Base-by-base conservation (phyloP, 768 basidiomycete species). In the Hysterangium stoloniferum region DNA sequence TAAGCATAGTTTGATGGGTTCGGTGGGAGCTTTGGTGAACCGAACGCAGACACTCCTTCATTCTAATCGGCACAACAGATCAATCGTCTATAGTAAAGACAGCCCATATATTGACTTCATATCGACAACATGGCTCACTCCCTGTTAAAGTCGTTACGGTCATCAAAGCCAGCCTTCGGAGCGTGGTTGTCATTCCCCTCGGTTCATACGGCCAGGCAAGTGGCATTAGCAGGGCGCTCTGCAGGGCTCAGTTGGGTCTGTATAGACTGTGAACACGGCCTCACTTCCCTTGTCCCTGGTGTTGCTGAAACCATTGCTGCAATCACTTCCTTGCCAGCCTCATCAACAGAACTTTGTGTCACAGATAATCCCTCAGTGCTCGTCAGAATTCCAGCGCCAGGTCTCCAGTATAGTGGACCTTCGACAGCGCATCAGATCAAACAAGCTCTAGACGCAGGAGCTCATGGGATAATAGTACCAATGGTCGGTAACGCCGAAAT, bases 251-350 rank as follows among this genome's bases (percentile, higher is more conserved):
- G 40, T 31, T 84, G 82, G 81, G 67, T 86, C 24, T 61, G 74
- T 40, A 66, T 86, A 56, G 82, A 85, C 60, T 81, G 81, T 59
- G 83, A 85, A 62, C 83, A 84, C 58, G 82, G 83, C 1, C 64
- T 81, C 29, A 70, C 77, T 0, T 67, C 78, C 3, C 62, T 82
- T 35, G 69, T 74, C 12, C 77, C 78, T 0, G 77, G 75, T 4
- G 78, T 75, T 2, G 73, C 77, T 1, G 81, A 83, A 58, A 71
- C 68, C 41, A 66, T 80, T 36, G 66, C 72, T 42, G 79, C 77
- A 1, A 77, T 84, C 33, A 66, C 76, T 1, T 71, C 53, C 28
- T 19, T 55, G 8, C 53, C 53, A 27, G 4, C 15, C 15, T 45
- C 50, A 15, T 12, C 42, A 15, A 5, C 6, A 9, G 42, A 29